Evolutionary conservation across 352 stramenopile species (phyloP).

Genomic region (Phytophthora sp.): DNA sequence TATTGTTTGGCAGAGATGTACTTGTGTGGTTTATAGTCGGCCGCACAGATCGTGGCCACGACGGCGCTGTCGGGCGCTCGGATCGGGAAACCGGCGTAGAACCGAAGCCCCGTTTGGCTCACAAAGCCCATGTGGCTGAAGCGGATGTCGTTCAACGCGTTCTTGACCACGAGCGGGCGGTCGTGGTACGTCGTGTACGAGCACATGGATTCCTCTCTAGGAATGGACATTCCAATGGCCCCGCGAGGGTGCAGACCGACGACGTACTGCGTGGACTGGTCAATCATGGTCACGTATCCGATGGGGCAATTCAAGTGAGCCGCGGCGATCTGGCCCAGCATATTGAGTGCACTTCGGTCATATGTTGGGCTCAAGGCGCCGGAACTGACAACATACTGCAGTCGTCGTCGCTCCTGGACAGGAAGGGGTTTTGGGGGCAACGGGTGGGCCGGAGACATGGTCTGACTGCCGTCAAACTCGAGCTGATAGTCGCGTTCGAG

Average conservation of each 20-base stretch:
- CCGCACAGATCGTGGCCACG: slow-evolving; percentile 62
- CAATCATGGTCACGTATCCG: slow-evolving; percentile 68
- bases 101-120: slow-evolving; percentile 55
- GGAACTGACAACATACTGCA: slow-evolving; percentile 53
- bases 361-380: slow-evolving; percentile 49
- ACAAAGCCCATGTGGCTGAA: slow-evolving; percentile 67
- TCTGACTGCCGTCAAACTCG: slow-evolving; percentile 52
- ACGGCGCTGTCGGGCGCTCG: slow-evolving; percentile 53
- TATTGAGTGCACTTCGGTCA: slow-evolving; percentile 58
- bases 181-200: slow-evolving; percentile 69
- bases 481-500: slow-evolving; percentile 56
- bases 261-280: slow-evolving; percentile 54
- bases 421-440: slow-evolving; percentile 47
- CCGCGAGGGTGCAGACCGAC: slow-evolving; percentile 44
- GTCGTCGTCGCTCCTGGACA: slow-evolving; percentile 42
- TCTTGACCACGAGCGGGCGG: slow-evolving; percentile 60
- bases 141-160: slow-evolving; percentile 66
- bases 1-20: slow-evolving; percentile 79
- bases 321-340: slow-evolving; percentile 57
- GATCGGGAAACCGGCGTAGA: slow-evolving; percentile 76
- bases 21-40: slow-evolving; percentile 58
- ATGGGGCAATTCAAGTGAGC: slow-evolving; percentile 60
- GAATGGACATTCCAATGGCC: slow-evolving; percentile 39
- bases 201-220: slow-evolving; percentile 66
- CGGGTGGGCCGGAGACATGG: slow-evolving; percentile 46